Base-by-base conservation (phyloP, 2,329 filamentous ascomycete species). In the Trichoderma brevicompactum region DNA sequence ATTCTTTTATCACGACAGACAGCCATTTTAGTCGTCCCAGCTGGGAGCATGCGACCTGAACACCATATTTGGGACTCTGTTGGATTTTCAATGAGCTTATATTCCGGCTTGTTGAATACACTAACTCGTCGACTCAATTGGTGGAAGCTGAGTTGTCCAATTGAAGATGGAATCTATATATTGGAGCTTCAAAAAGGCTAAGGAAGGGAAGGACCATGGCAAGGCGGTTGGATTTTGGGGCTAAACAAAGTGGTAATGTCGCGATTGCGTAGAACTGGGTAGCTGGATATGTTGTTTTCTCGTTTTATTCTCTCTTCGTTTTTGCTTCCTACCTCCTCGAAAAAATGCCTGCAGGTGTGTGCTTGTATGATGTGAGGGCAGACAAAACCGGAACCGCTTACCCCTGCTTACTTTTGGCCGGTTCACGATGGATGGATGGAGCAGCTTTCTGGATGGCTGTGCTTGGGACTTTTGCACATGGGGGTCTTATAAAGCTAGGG, bases 281-380 rank as follows among this genome's bases (percentile, higher is more conserved):
- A 52, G 49, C 55, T 61, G 55, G 48, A 36, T 53, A 38, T 40
- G 17, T 3, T 19, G 34, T 54, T 44, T 15, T 67, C 53, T 63
- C 67, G 67, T 54, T 50, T 60, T 68, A 64, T 67, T 62, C 63
- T 53, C 68, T 59, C 65, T 67, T 67, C 55, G 32, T 58, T 68
- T 66, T 67, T 68, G 64, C 68, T 70, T 54, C 32, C 43, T 49
- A 54, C 17, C 34, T 53, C 34, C 17, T n/a, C 32, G 13, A 53
- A 28, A 28, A 54, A 28, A 23, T 54, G 52, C 36, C 17, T 54
- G 52, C 52, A 28, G 52, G 36, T 53, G 55, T 54, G 59, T 36
- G 54, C 46, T 68, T 68, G 67, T 68, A 67, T 67, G 63, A 68
- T 67, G 54, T 64, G 48, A 63, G 59, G 49, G 36, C 19, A 36